phyloP scores from a whole-genome alignment of 202 grass and related monocot species.

The Setaria viridis region DNA sequence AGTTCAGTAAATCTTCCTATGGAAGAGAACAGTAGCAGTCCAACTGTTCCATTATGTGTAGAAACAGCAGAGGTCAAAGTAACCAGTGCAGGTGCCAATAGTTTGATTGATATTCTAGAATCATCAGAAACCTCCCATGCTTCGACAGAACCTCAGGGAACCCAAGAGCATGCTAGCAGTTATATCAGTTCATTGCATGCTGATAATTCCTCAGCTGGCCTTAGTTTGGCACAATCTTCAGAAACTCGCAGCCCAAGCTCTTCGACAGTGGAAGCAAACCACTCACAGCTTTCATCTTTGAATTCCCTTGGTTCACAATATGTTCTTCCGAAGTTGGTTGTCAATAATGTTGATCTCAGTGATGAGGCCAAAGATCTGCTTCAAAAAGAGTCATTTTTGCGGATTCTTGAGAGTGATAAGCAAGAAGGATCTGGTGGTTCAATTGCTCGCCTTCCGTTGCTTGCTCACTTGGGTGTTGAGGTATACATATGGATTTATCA shows the following conservation, averaged over 20 bases:
- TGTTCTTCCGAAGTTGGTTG: conserved; percentile 88
- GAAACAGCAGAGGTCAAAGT: conserved; percentile 63
- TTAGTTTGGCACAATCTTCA: conserved; percentile 57
- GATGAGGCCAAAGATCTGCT: conserved; percentile 89
- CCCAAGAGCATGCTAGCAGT: conserved; percentile 65
- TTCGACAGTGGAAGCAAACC: conserved; percentile 61
- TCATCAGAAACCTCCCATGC: conserved; percentile 85
- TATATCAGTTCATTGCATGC: conserved; percentile 57
- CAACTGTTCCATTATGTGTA: conserved; percentile 52
- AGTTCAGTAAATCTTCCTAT: conserved; percentile 47
- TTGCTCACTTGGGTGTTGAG: conserved; percentile 92
- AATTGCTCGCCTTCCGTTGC: conserved; percentile 67
- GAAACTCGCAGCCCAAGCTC: conserved; percentile 60
- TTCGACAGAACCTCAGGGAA: conserved; percentile 65
- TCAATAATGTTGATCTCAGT: conserved; percentile 75
- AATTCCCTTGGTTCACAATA: conserved; percentile 50
- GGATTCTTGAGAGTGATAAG: conserved; percentile 79
- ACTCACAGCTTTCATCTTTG: conserved; percentile 51
- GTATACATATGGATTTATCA: conserved; percentile 49
- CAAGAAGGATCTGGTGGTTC: conserved; percentile 70
- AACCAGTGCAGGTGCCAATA: conserved; percentile 56
- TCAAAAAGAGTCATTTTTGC: conserved; percentile 83
- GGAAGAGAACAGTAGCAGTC: conserved; percentile 51
- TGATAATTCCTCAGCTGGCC: conserved; percentile 52
- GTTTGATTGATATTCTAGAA: conserved; percentile 63